phyloP scores from a whole-genome alignment of 2,329 filamentous ascomycete species.

The Trichoderma sp. region DNA sequence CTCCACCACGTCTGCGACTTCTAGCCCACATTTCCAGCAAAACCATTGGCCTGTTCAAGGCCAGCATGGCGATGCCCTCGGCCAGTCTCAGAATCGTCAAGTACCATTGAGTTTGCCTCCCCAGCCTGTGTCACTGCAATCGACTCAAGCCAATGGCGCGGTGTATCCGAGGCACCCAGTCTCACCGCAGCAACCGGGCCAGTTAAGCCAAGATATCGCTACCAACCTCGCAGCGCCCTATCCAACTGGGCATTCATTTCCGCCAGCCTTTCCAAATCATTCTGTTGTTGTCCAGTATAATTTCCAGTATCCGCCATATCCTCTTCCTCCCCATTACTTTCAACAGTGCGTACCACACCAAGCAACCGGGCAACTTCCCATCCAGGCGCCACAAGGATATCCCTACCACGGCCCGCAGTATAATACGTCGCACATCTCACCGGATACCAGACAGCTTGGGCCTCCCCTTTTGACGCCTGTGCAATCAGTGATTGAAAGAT shows the following conservation, averaged over 20 bases:
- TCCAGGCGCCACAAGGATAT: neutral
- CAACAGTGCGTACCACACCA: neutral
- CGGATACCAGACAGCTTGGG: neutral
- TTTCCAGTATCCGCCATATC: neutral
- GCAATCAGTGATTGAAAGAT: neutral
- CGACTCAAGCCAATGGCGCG: neutral
- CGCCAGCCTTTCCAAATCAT: neutral
- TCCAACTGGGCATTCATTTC: neutral
- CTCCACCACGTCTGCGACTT: neutral
- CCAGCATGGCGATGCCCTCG: neutral
- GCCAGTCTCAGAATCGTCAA: slow-evolving; percentile 1
- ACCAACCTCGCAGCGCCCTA: neutral
- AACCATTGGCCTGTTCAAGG: neutral
- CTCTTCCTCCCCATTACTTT: neutral
- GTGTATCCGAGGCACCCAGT: neutral
- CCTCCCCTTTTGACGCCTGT: neutral
- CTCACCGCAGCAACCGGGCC: neutral
- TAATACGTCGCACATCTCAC: neutral
- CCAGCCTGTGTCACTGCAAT: slow-evolving; percentile 4
- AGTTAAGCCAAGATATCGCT: neutral
- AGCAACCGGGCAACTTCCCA: neutral
- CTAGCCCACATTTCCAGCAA: slow-evolving; percentile 15
- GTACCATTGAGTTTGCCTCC: neutral
- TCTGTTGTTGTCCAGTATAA: neutral
- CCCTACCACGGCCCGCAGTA: neutral